Evolutionary conservation across 225 moss, liverwort and hornwort genomes (phyloP).

Genomic region (Pseudisothecium myosuroides): DNA sequence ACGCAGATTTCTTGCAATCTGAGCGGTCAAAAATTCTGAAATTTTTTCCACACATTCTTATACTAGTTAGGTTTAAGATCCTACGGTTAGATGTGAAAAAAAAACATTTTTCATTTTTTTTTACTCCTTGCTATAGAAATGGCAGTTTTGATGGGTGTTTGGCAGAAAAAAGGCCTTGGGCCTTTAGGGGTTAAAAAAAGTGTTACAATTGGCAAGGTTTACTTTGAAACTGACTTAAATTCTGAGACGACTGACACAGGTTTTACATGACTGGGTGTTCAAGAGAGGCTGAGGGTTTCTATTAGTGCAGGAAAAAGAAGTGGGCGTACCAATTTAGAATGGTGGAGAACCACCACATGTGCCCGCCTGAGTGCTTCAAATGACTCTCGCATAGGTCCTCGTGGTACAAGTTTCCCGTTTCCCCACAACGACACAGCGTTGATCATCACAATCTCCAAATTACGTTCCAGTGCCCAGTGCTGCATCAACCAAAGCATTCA

Average conservation of each 20-base stretch:
- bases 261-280: neutral
- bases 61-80: no score
- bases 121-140: no score
- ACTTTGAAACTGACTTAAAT: neutral
- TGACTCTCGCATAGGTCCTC: constrained; percentile 81
- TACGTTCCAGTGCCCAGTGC: constrained; percentile 72
- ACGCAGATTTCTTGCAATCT: no score
- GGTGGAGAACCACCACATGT: constrained; percentile 78
- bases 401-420: constrained; percentile 58
- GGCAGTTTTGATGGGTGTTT: no score
- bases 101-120: no score
- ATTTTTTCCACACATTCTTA: no score
- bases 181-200: no score
- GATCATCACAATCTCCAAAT: constrained; percentile 96
- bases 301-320: neutral
- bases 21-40: no score
- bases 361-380: constrained; percentile 56
- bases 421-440: constrained; percentile 80
- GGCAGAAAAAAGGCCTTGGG: no score
- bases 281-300: neutral
- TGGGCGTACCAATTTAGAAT: constrained; percentile 63
- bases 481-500: constrained; percentile 6
- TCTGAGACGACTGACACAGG: neutral
- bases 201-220: neutral
- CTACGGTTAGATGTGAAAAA: no score